Base-by-base conservation (phyloP, 140 eudicot species). In the Flaveria floridana region DNA sequence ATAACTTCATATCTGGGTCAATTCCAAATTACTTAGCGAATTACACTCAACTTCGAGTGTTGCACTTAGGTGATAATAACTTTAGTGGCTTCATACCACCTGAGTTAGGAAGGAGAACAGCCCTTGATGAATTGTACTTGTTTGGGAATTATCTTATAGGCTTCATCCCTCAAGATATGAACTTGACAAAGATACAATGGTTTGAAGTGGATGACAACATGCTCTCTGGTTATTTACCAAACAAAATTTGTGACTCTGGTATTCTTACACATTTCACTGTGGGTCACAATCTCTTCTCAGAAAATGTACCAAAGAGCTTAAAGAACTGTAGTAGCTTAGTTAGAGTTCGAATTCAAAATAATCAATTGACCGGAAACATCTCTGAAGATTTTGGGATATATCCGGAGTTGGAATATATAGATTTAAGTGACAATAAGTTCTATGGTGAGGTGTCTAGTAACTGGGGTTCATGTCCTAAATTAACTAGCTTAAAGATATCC, bases 361-460 rank as follows among this genome's bases (percentile, higher is more conserved):
- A 62, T 9, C 68, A 62, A 25, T 0, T 62, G 20, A 25, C 44
- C 1, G 68, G 68, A 62, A 62, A 62, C 44, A 62, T 62, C 44
- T 62, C 66, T 12, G 2, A 59, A 23, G 39, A 59, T 59, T 59
- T 59, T 23, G 39, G 66, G n/a, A 59, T 59, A 11, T 59, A 59
- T 59, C 66, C 66, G 9, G 68, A 62, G 44, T 26, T 62, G 44
- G 44, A 26, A 25, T 62, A 62, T 62, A 62, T 62, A 11, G 44
- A 62, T 12, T 62, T 62, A 19, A 62, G 44, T 13, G 4, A 62
- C 44, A 62, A 62, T 62, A 26, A 61, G 18, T 62, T 62, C 44
- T 26, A 62, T 6, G 68, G 68, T 26, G 68, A 62, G 20, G 68
- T 62, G 68, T 62, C 42, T 62, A 26, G 44, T 14, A 62, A 62